Evolutionary conservation across 257 asterid genomes (phyloP).

Genomic region (Nicotiana paniculata): DNA sequence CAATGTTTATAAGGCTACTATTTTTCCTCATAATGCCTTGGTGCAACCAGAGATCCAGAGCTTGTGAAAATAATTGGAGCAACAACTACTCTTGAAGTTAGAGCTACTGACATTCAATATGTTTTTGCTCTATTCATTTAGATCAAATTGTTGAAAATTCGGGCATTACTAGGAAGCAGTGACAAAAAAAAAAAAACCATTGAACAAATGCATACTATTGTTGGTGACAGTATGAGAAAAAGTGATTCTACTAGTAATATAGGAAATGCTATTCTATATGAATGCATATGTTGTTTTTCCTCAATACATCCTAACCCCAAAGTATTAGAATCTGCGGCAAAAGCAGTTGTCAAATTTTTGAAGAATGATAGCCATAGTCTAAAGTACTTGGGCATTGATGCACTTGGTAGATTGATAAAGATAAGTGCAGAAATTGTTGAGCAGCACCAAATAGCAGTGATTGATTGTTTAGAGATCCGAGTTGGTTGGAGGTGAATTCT

Average conservation of each 20-base stretch:
- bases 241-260: slow-evolving; percentile 83
- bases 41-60: slow-evolving; percentile 46
- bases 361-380: slow-evolving; percentile 99
- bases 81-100: slow-evolving; percentile 47
- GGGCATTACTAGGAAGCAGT: slow-evolving; percentile 68
- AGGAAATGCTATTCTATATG: slow-evolving; percentile 90
- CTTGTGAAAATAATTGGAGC: slow-evolving; percentile 46
- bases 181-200: slow-evolving; percentile 60
- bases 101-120: slow-evolving; percentile 49
- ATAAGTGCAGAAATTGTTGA: slow-evolving; percentile 92
- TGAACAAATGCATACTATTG: slow-evolving; percentile 85
- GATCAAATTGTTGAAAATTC: slow-evolving; percentile 86
- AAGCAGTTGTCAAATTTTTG: slow-evolving; percentile 74
- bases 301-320: slow-evolving; percentile 82
- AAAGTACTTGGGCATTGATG: slow-evolving; percentile 96
- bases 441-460: slow-evolving; percentile 95
- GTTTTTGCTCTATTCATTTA: slow-evolving; percentile 45
- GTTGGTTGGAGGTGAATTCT: too few relatives aligned
- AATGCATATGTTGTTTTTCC: slow-evolving; percentile 86
- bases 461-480: slow-evolving; percentile 77
- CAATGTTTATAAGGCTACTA: slow-evolving; percentile 38
- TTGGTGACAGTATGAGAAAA: slow-evolving; percentile 82
- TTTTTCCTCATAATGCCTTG: slow-evolving; percentile 47
- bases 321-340: slow-evolving; percentile 86
- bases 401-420: slow-evolving; percentile 92